Evolutionary conservation across 2,329 filamentous ascomycete genomes (phyloP).

Genomic region (Phaeosphaeriaceae sp.): DNA sequence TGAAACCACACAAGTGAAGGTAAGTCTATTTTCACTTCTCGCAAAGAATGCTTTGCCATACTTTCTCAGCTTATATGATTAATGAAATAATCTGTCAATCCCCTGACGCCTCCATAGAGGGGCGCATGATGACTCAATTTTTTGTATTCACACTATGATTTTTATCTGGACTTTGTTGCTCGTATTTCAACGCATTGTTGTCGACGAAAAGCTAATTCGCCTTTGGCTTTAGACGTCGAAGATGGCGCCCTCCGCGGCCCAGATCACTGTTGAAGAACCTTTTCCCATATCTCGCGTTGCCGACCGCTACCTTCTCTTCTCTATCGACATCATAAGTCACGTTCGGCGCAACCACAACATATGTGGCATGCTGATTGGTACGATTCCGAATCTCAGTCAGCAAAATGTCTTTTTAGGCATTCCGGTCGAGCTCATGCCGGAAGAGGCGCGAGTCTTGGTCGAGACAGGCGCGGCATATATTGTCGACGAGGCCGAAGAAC

Average conservation of each 20-base stretch:
- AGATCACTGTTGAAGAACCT: conserved; percentile 55
- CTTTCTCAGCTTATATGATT: conserved; percentile 66
- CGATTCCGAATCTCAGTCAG: conserved; percentile 88
- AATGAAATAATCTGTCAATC: conserved; percentile 85
- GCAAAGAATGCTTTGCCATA: neutral
- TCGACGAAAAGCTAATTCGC: conserved; percentile 26
- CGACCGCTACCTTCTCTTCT: conserved; percentile 87
- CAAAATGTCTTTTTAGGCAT: conserved; percentile 93
- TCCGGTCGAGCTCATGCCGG: conserved; percentile 86
- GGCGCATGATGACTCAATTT: conserved; percentile 59
- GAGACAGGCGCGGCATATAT: conserved; percentile 78
- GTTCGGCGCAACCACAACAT: conserved; percentile 82
- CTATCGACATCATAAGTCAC: conserved; percentile 77
- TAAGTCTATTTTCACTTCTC: conserved; percentile 23
- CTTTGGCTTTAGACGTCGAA: conserved; percentile 22
- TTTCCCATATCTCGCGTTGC: conserved; percentile 83
- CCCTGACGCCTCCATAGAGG: conserved; percentile 65
- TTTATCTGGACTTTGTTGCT: conserved; percentile 15
- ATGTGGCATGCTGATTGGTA: conserved; percentile 84
- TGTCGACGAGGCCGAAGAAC: conserved; percentile 77
- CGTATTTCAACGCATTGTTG: conserved; percentile 6
- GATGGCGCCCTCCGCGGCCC: conserved; percentile 40
- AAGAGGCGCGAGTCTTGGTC: conserved; percentile 84
- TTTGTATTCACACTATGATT: conserved; percentile 51
- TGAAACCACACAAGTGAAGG: conserved; percentile 47